Evolutionary conservation across 345 rosid species (phyloP).

Genomic region (Citrus reticulata): DNA sequence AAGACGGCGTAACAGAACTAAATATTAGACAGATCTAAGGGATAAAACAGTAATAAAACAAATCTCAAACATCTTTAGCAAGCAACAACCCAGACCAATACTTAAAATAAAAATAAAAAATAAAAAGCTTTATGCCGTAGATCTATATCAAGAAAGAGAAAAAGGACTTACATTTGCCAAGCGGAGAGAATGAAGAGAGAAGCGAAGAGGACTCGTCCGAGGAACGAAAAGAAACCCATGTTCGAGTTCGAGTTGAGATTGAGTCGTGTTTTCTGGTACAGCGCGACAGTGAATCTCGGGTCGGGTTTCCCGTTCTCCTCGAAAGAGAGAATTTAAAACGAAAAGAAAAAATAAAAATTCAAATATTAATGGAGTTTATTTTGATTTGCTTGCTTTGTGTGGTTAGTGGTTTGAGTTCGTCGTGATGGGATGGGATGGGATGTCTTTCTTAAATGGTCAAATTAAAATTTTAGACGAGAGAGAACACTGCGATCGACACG

Average conservation of each 20-base stretch:
- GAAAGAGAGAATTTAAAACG: not conserved
- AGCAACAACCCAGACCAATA: not conserved
- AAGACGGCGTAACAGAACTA: not conserved
- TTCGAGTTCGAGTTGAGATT: no score
- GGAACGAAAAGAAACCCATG: constrained; percentile 92
- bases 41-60: not conserved
- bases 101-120: not conserved
- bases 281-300: constrained; percentile 4
- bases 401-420: not conserved
- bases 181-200: constrained; percentile 89
- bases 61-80: not conserved
- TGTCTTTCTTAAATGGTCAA: not conserved
- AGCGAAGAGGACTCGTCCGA: constrained; percentile 88
- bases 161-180: constrained; percentile 67
- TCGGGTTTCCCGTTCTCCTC: constrained; percentile 13
- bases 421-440: not conserved
- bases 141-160: constrained; percentile 13
- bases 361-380: no score
- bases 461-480: not conserved
- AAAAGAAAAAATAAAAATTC: no score
- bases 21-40: constrained; percentile 2
- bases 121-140: not conserved
- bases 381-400: no score
- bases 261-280: not conserved
- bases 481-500: not conserved